Evolutionary conservation across 2,329 filamentous ascomycete genomes (phyloP), one percentile per base, ranked within the genome.

Genomic region (Colletotrichum abscissum): DNA sequence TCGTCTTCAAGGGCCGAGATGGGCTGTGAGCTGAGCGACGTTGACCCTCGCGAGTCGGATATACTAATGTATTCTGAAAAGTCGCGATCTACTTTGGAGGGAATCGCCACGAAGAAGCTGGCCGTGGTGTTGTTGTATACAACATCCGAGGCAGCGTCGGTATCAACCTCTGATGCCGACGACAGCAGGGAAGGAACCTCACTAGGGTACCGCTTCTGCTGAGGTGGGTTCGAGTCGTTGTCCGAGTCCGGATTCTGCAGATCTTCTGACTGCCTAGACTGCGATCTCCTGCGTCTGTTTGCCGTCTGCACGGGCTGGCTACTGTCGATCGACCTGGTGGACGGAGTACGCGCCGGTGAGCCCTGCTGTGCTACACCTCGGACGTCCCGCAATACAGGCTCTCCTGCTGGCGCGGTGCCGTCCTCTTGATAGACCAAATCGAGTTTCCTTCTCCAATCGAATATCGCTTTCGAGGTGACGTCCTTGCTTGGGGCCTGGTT

Each of bases 1-100:
- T 80, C 76, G 49, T 80, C 79, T 59, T 84, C 83, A 26, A 81
- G 81, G 57, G 82, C 80, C 5, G 80, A 79, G 9, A 85, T 26
- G 16, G 80, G 75, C 54, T 82, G 81, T 3, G 81, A 79, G 2
- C 78, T 76, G 26, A 78, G 75, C 11, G 75, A 78, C 38, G 79
- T 81, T 30, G 74, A 76, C 57, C 81, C 80, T 2, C 71, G 72
- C 19, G 74, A 80, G 78, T 49, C 78, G 76, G 76, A 71, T 26
- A 82, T 75, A 63, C 82, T 84, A 12, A 79, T 75, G 63, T 82
- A 85, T 22, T 84, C 83, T 5, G 80, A 72, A 4, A 78, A 72
- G 57, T 86, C 80, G 59, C 85, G 78, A n/a, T 78, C 74, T 16
- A 78, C 46, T 5, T 77, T 72, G 54, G 81, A 81, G 6, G 73